Evolutionary conservation across 1,139 yeast genomes (phyloP).

Genomic region (Saccharomycopsis phalli): DNA sequence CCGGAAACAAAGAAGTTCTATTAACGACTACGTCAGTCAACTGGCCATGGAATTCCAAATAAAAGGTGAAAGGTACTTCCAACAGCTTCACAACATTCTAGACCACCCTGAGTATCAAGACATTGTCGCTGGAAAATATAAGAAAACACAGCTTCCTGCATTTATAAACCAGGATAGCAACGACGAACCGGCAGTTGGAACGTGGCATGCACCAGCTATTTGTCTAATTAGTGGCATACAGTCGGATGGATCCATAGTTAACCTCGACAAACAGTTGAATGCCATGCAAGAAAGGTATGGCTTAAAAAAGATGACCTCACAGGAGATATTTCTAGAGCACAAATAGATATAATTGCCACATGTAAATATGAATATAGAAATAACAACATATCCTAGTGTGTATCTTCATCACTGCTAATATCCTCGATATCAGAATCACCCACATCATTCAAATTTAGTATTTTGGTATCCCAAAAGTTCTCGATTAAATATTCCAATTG

Average conservation of each 20-base stretch:
- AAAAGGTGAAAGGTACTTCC: not conserved
- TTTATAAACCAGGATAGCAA: not conserved
- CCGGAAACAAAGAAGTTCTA: too few relatives aligned
- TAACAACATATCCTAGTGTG: not conserved
- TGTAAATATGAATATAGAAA: not conserved
- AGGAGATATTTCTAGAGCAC: not conserved
- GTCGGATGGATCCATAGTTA: not conserved
- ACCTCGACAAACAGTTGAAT: not conserved
- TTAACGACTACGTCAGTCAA: not conserved
- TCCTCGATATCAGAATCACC: conserved; percentile 10
- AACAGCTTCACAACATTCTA: not conserved
- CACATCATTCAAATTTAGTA: conserved; percentile 12
- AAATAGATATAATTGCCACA: not conserved
- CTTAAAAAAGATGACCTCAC: not conserved
- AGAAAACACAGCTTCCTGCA: not conserved
- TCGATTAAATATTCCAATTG: conserved; percentile 9
- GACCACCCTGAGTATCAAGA: not conserved
- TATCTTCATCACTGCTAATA: conserved; percentile 7
- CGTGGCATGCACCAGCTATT: conserved; percentile 3
- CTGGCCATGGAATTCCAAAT: not conserved
- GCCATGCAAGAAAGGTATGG: not conserved
- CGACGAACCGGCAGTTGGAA: not conserved
- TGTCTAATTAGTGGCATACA: not conserved
- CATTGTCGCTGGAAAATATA: not conserved
- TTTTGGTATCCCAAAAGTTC: conserved; percentile 6